Conservation (phyloP, 345 rosid species). For the Microcos paniculata region DNA sequence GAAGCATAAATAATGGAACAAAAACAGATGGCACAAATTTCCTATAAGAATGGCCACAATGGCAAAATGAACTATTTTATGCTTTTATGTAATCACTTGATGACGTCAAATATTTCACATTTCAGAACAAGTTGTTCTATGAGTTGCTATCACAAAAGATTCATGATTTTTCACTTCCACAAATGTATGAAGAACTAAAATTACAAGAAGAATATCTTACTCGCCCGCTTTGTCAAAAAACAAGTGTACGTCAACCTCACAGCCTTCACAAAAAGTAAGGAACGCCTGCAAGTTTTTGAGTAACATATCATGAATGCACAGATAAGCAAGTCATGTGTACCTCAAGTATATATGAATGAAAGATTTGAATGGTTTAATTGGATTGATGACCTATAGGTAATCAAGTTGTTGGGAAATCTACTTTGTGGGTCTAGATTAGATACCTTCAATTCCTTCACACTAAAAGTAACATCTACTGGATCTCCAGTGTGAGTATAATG, state of each 20-base stretch:
- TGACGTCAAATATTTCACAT: neutral
- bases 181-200: neutral
- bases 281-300: constrained; percentile 61
- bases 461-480: constrained; percentile 91
- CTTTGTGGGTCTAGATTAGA: neutral
- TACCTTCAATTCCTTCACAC: constrained; percentile 85
- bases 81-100: neutral
- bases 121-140: constrained; percentile 10
- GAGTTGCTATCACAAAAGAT: neutral
- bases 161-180: neutral
- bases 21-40: neutral
- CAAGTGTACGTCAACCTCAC: constrained; percentile 83
- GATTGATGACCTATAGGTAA: neutral
- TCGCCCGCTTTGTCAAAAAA: constrained; percentile 88
- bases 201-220: constrained; percentile 49
- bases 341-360: neutral
- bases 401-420: constrained; percentile 1
- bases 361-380: neutral
- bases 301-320: neutral
- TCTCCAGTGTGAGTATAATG: constrained; percentile 77
- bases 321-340: neutral
- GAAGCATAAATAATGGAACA: neutral
- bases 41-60: neutral
- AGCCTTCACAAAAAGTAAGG: constrained; percentile 83
- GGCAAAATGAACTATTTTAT: neutral